Base-by-base conservation (phyloP, 257 asterid genomes). In the Solanum chiquidenum region DNA sequence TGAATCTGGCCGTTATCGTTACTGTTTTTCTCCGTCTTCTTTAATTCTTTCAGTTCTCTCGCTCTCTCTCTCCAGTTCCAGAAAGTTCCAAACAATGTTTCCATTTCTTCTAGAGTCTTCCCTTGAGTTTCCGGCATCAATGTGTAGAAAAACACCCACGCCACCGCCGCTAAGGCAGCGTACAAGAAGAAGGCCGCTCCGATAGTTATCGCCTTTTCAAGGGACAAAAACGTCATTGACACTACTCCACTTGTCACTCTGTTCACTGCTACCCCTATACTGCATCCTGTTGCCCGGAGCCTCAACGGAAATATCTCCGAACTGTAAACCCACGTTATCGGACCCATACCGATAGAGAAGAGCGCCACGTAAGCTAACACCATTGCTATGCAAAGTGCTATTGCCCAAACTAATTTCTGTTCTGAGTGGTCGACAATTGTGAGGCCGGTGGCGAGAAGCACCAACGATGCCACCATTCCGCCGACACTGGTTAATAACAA, bases 241-340 rank as follows among this genome's bases (percentile, higher is more conserved):
- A 94, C 87, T 0, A 90, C 92, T 6, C 96, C 98, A 83, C 98
- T 95, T 3, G 93, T 92, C 5, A 90, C 91, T 12, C 97, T 92
- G 80, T 95, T 95, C 87, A 35, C 64, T 20, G 94, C 95, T 13
- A 94, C 95, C 0, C 93, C 98, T 69, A 94, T 87, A 33, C 95
- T 90, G 79, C 97, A 94, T 21, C 98, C 98, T 83, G 94, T 96
- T 23, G 98, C 97, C 80, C 98, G 75, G 14, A 95, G 83, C 87
- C 35, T 86, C 76, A 95, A 9, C 4, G 98, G 98, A 12, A 95
- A 95, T 4, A 94, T 94, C 89, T 95, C 97, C 1, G 98, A 94
- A 46, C 95, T 91, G 75, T 94, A 95, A 6, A 95, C 98, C 98
- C 97, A 94, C 25, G 96, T 92, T 9, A 95, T 94, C 38, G 98